These are phyloP conservation scores for Coemansia sp. DNA, from an alignment of 192 early-diverging fungal genomes.

Conservation along the genomic window DNA sequence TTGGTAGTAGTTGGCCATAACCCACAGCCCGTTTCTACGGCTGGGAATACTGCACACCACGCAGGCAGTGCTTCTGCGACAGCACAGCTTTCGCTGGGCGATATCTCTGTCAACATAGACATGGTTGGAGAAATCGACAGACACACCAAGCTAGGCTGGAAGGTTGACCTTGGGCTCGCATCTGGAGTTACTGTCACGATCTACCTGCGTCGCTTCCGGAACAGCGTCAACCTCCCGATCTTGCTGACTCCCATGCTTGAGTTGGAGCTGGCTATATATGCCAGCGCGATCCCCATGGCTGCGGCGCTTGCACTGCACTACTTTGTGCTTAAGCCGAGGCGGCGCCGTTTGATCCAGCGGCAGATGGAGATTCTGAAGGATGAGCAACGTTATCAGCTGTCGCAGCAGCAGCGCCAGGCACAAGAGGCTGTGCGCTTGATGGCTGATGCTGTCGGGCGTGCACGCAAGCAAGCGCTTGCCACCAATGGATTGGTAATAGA, in stretches of 20 bases:
- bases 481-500: constrained; percentile 76
- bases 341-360: constrained; percentile 39
- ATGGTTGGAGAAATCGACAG: constrained; percentile 13
- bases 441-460: constrained; percentile 65
- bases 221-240: constrained; percentile 66
- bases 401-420: constrained; percentile 72
- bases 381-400: constrained; percentile 64
- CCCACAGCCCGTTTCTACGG: background rate
- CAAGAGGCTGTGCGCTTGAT: constrained; percentile 75
- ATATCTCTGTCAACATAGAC: constrained; percentile 11
- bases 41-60: background rate
- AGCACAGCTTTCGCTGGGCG: constrained; percentile 8
- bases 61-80: background rate
- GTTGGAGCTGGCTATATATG: constrained; percentile 55
- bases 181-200: constrained; percentile 62
- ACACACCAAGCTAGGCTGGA: constrained; percentile 57
- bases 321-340: constrained; percentile 60
- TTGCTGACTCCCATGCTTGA: constrained; percentile 62
- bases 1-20: constrained; percentile 7
- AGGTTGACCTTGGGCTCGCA: constrained; percentile 61
- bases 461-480: constrained; percentile 64
- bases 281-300: constrained; percentile 56
- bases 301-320: constrained; percentile 59
- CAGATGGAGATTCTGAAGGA: constrained; percentile 61
- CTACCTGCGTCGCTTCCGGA: constrained; percentile 65